A percentile compares a stretch with the other conserved stretches of the same genome.
Conservation (phyloP, 768 basidiomycete genomes). For the Gymnopilus dilepis region DNA sequence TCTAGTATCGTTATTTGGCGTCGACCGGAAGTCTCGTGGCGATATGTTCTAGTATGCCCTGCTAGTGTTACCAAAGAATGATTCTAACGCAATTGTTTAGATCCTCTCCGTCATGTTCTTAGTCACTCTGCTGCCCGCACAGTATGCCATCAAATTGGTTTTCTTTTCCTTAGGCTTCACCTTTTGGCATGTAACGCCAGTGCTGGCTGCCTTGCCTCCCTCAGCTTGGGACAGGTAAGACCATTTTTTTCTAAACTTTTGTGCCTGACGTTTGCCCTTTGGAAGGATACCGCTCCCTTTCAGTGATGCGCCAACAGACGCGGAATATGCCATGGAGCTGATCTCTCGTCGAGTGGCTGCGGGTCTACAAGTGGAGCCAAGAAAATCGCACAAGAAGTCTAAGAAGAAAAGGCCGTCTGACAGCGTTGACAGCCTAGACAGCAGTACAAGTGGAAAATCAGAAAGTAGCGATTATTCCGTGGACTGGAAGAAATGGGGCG, state of each 20-base stretch:
- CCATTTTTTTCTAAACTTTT: not conserved
- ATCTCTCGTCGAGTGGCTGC: conserved; percentile 63
- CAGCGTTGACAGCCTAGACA: conserved; percentile 9
- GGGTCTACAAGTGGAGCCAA: conserved; percentile 53
- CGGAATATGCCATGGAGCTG: conserved; percentile 73
- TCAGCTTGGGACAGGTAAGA: conserved; percentile 52
- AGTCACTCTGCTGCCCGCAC: conserved; percentile 51
- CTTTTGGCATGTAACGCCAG: conserved; percentile 69
- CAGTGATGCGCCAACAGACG: conserved; percentile 64
- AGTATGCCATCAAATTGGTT: conserved; percentile 51
- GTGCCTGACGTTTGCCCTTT: not conserved
- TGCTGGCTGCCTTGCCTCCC: conserved; percentile 56
- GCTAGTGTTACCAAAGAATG: not conserved
- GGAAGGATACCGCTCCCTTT: conserved; percentile 53
- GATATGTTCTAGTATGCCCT: conserved; percentile 52
- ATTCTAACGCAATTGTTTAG: conserved; percentile 31
- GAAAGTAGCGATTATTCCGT: conserved; percentile 24
- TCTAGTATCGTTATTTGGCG: conserved; percentile 74
- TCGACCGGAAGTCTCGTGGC: conserved; percentile 50
- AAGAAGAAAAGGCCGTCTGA: conserved; percentile 20
- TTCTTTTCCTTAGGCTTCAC: conserved; percentile 53
- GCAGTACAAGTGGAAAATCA: not conserved
- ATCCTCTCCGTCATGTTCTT: conserved; percentile 44
- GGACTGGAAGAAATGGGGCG: conserved; percentile 65
- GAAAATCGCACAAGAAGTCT: conserved; percentile 22